Percentiles rank a stretch among this genome's conserved stretches.
These are phyloP conservation scores for Candida labiduridarum DNA, from an alignment of 1,139 yeast species.

Conservation along the genomic window DNA sequence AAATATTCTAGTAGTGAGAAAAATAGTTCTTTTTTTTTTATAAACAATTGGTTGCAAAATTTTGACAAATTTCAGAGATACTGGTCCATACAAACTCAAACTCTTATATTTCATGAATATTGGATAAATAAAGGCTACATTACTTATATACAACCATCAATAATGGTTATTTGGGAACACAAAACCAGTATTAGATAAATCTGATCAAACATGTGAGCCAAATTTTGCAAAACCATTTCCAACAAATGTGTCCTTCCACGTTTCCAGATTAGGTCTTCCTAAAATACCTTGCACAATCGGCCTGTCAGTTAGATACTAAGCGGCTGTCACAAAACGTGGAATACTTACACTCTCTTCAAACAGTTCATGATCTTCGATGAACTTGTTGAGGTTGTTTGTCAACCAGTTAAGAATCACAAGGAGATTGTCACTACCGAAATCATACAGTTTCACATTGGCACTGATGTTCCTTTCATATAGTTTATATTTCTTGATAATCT, in stretches of 20 bases:
- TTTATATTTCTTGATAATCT: constrained; percentile 20
- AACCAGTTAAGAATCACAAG: constrained; percentile 32
- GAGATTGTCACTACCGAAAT: constrained; percentile 21
- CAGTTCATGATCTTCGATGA: constrained; percentile 21
- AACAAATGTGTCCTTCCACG: too few relatives aligned
- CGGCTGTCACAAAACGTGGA: too few relatives aligned
- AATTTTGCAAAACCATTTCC: too few relatives aligned
- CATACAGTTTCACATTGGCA: constrained; percentile 21
- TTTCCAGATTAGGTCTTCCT: too few relatives aligned
- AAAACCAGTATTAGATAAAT: too few relatives aligned
- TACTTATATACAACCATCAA: too few relatives aligned
- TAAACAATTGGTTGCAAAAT: not conserved
- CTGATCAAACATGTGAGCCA: too few relatives aligned
- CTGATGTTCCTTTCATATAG: constrained; percentile 27
- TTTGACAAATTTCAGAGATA: not conserved
- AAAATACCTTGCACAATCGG: too few relatives aligned
- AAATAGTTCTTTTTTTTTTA: not conserved
- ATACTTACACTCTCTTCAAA: constrained; percentile 25
- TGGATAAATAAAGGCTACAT: not conserved
- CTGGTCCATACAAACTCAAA: not conserved
- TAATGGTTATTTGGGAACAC: too few relatives aligned
- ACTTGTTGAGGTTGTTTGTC: constrained; percentile 28
- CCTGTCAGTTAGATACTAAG: too few relatives aligned
- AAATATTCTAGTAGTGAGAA: too few relatives aligned
- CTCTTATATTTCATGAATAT: not conserved